Evolutionary conservation across 2,329 filamentous ascomycete genomes (phyloP).

Genomic region (Lachnellula willkommii): DNA sequence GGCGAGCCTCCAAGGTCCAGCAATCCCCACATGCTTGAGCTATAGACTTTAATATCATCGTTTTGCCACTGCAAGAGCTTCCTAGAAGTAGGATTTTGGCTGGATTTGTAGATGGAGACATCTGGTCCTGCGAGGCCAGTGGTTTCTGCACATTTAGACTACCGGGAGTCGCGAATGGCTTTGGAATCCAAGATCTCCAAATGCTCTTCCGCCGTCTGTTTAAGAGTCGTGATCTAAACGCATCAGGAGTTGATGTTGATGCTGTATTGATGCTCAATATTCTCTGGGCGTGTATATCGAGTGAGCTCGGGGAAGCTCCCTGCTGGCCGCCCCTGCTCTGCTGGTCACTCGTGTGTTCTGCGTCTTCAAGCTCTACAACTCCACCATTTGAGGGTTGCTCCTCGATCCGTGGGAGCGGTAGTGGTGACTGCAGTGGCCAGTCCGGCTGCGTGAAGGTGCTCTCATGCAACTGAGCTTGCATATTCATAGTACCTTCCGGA

Average conservation of each 20-base stretch:
- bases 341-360: too few relatives aligned
- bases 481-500: not conserved
- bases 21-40: not conserved
- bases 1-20: constrained; percentile 41
- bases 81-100: not conserved
- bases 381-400: too few relatives aligned
- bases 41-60: constrained; percentile 1
- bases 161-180: not conserved
- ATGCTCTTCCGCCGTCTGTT: not conserved
- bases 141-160: not conserved
- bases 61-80: not conserved
- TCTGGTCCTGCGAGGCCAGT: not conserved
- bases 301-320: too few relatives aligned
- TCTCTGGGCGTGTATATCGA: too few relatives aligned
- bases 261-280: too few relatives aligned
- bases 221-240: too few relatives aligned
- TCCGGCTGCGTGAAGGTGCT: not conserved
- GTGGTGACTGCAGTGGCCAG: too few relatives aligned
- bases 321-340: too few relatives aligned
- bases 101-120: not conserved
- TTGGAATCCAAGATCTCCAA: not conserved
- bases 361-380: too few relatives aligned
- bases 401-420: too few relatives aligned
- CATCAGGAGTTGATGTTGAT: too few relatives aligned
- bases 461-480: not conserved